A percentile compares a stretch with the other conserved stretches of the same genome.
phyloP scores from a whole-genome alignment of 2,329 filamentous ascomycete genomes.

The Daldinia sp. region DNA sequence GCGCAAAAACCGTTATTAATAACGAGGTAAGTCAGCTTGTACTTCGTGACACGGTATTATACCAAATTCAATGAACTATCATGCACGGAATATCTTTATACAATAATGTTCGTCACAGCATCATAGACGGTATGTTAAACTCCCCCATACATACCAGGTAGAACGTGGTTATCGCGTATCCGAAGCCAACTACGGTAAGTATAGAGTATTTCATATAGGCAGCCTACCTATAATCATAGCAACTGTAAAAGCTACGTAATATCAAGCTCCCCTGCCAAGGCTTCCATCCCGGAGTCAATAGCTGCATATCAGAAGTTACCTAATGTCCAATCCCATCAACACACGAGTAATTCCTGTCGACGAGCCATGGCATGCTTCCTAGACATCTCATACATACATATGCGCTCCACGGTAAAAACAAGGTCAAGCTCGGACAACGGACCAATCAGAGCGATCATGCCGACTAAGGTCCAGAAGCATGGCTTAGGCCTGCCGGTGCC shows the following conservation, averaged over 20 bases:
- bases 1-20: not conserved
- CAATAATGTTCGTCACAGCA: not conserved
- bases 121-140: not conserved
- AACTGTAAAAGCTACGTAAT: constrained; percentile 1
- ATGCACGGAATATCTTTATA: not conserved
- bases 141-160: not conserved
- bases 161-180: not conserved
- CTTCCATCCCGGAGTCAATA: not conserved
- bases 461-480: not conserved
- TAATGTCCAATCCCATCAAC: not conserved
- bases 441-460: not conserved
- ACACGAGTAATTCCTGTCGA: constrained; percentile 3
- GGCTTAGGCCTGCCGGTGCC: not conserved
- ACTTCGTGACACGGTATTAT: not conserved
- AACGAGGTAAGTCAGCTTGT: constrained; percentile 4
- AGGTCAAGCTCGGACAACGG: not conserved
- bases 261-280: constrained; percentile 3
- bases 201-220: not conserved
- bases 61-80: not conserved
- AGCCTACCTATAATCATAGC: not conserved
- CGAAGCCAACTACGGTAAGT: not conserved
- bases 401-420: not conserved
- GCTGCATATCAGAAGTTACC: not conserved
- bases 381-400: constrained; percentile 10
- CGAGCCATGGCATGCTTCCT: not conserved